Evolutionary conservation across 2,329 filamentous ascomycete species (phyloP).

Genomic region (Aspergillus costaricaensis): DNA sequence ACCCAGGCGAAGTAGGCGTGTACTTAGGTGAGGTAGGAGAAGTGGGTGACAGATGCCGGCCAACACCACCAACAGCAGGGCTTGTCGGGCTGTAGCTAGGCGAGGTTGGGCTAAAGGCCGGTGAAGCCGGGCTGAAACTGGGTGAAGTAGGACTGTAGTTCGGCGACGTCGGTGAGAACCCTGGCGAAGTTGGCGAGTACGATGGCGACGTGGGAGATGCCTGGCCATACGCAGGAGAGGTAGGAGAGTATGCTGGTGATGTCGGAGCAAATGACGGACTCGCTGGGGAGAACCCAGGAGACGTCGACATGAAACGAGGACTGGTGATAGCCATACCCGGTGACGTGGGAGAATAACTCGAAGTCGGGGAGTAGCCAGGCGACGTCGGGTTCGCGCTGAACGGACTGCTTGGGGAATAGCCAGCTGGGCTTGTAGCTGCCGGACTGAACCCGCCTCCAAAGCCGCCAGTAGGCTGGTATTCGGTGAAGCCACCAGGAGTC

Average conservation of each 20-base stretch:
- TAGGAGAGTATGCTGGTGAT: conserved; percentile 71
- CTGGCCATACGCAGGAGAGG: conserved; percentile 69
- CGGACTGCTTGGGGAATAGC: conserved; percentile 70
- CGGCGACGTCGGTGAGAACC: conserved; percentile 60
- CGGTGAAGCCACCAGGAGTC: conserved; percentile 57
- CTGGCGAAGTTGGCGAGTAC: conserved; percentile 58
- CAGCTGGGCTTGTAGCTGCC: conserved; percentile 64
- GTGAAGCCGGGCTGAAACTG: conserved; percentile 55
- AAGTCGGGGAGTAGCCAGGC: conserved; percentile 64
- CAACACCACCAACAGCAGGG: conserved; percentile 47
- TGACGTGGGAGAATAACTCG: conserved; percentile 72
- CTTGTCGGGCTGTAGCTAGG: conserved; percentile 61
- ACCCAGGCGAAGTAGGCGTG: conserved; percentile 58
- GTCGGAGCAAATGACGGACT: conserved; percentile 58
- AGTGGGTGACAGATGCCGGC: conserved; percentile 45
- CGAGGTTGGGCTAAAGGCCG: conserved; percentile 58
- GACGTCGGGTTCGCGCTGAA: conserved; percentile 73
- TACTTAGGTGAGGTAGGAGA: conserved; percentile 57
- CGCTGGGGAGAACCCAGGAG: conserved; percentile 56
- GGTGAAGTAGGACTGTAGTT: conserved; percentile 64
- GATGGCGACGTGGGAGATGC: conserved; percentile 63
- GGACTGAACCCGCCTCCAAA: conserved; percentile 65
- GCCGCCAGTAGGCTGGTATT: conserved; percentile 71
- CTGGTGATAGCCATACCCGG: conserved; percentile 63
- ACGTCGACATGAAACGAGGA: conserved; percentile 55